Percentiles rank a stretch among this genome's conserved stretches.
Conservation (phyloP, 2,329 filamentous ascomycete species). For the Ceratocystis huliohia region DNA sequence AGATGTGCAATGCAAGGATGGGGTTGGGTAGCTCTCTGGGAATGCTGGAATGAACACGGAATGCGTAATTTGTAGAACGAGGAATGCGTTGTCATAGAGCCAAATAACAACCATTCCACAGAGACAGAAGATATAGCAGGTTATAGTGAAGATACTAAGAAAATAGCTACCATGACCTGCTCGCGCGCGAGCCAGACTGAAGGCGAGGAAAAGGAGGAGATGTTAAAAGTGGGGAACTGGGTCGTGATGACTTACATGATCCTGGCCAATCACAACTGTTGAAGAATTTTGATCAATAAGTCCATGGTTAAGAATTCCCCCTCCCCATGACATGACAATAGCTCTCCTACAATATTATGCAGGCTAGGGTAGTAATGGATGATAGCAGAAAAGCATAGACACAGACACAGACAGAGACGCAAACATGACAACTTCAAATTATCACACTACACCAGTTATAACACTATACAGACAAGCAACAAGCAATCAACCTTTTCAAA, state of each 20-base stretch:
- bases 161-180: not conserved
- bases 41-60: constrained; percentile 6
- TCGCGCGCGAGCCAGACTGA: not conserved
- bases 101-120: constrained; percentile 5
- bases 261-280: not conserved
- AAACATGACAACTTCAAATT: too few species aligned
- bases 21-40: not conserved
- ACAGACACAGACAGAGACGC: not conserved
- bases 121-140: not conserved
- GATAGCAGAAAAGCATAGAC: not conserved
- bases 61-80: not conserved
- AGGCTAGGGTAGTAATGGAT: too few species aligned
- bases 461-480: too few species aligned
- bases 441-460: too few species aligned
- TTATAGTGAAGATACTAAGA: not conserved
- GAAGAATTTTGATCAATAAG: not conserved
- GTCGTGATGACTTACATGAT: not conserved
- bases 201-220: not conserved
- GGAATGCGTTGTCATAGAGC: constrained; percentile 14
- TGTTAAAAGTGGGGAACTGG: not conserved
- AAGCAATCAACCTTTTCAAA: not conserved
- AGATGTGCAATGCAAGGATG: not conserved
- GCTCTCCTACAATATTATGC: too few species aligned
- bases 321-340: too few species aligned
- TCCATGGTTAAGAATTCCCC: too few species aligned